phyloP scores from a whole-genome alignment of 2,329 filamentous ascomycete genomes.

The Fusarium secorum region DNA sequence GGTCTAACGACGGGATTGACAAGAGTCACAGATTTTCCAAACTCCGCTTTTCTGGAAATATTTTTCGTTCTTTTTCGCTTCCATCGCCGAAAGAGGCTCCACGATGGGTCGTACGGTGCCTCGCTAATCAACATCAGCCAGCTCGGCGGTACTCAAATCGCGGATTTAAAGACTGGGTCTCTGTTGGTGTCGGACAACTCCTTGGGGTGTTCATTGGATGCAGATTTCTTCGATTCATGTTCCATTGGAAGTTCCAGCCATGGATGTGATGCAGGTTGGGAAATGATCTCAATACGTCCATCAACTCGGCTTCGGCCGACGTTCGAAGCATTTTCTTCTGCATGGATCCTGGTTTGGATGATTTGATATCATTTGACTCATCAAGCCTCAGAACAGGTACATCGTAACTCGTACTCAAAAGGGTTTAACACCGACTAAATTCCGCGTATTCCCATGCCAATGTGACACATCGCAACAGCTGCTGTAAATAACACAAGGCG shows the following conservation, averaged over 20 bases:
- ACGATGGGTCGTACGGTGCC: slow-evolving; percentile 8
- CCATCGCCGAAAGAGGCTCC: slow-evolving; percentile 20
- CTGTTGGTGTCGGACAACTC: neutral
- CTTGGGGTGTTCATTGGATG: slow-evolving; percentile 4
- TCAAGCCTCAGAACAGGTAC: neutral
- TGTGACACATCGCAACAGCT: neutral
- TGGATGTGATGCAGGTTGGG: slow-evolving; percentile 11
- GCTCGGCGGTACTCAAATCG: slow-evolving; percentile 24
- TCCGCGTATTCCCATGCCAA: slow-evolving; percentile 10
- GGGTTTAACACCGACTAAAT: slow-evolving; percentile 5
- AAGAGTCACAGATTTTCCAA: slow-evolving; percentile 28
- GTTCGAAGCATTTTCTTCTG: neutral
- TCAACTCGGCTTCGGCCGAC: slow-evolving; percentile 16
- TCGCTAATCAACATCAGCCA: slow-evolving; percentile 20
- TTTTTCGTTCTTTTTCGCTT: slow-evolving; percentile 33
- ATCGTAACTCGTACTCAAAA: slow-evolving; percentile 13
- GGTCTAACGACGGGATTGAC: slow-evolving; percentile 24
- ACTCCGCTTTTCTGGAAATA: slow-evolving; percentile 18
- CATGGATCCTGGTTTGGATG: neutral
- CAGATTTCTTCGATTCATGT: slow-evolving; percentile 14
- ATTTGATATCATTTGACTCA: slow-evolving; percentile 7
- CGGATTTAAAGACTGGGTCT: slow-evolving; percentile 11
- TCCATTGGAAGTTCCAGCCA: slow-evolving; percentile 14
- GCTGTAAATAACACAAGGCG: slow-evolving; percentile 8
- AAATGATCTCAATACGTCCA: slow-evolving; percentile 3